A percentile compares a stretch with the other conserved stretches of the same genome.
Conservation (phyloP, 176 grass and related monocot species). For the Tuctoria greenei region DNA sequence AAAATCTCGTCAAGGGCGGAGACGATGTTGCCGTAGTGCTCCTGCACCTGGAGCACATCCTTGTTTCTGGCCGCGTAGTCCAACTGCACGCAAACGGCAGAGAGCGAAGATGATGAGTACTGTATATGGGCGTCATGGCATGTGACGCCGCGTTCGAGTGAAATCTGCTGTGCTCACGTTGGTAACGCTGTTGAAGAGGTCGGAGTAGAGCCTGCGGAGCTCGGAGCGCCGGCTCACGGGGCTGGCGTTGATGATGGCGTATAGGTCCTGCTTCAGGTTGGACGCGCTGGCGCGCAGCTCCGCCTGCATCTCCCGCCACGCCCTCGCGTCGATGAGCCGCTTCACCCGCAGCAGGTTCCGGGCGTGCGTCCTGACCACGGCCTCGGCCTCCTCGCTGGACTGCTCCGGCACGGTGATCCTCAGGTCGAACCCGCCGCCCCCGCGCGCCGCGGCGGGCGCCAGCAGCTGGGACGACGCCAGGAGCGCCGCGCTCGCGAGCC, state of each 20-base stretch:
- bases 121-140: not conserved
- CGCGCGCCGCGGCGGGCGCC: slow-evolving; percentile 9
- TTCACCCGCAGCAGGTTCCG: slow-evolving; percentile 64
- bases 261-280: slow-evolving; percentile 82
- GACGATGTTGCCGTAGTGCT: slow-evolving; percentile 65
- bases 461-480: slow-evolving; percentile 38
- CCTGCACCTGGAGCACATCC: slow-evolving; percentile 46
- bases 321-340: slow-evolving; percentile 59
- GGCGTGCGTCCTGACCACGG: slow-evolving; percentile 49
- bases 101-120: not conserved
- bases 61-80: slow-evolving; percentile 66
- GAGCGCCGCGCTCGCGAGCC: slow-evolving; percentile 27
- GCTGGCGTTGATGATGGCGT: slow-evolving; percentile 79
- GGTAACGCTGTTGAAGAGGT: slow-evolving; percentile 79
- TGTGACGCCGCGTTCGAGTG: not conserved
- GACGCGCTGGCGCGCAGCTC: slow-evolving; percentile 57
- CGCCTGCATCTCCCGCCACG: slow-evolving; percentile 66
- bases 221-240: slow-evolving; percentile 45
- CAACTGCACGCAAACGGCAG: slow-evolving; percentile 38
- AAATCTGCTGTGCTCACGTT: slow-evolving; percentile 8
- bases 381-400: slow-evolving; percentile 66
- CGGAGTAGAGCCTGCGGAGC: slow-evolving; percentile 72
- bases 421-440: slow-evolving; percentile 53
- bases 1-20: slow-evolving; percentile 57
- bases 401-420: slow-evolving; percentile 56